Conservation (phyloP, 495 filamentous ascomycete genomes). For the Aspergillus panamensis region DNA sequence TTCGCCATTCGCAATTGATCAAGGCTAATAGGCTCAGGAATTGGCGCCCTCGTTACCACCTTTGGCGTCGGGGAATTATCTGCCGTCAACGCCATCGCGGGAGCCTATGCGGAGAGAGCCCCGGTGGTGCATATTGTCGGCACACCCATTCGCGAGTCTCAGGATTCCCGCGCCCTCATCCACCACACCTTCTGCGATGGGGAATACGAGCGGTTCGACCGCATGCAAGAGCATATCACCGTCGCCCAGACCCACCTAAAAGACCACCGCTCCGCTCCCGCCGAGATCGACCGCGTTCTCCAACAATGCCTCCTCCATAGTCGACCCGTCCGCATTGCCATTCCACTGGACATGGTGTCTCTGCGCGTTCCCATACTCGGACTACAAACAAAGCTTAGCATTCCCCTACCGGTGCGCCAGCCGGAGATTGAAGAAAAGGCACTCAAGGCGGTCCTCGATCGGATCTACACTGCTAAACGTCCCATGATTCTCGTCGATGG, state of each 20-base stretch:
- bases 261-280: slow-evolving; percentile 27
- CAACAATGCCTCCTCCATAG: slow-evolving; percentile 32
- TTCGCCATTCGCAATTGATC: neutral
- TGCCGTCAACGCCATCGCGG: slow-evolving; percentile 67
- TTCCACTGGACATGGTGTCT: slow-evolving; percentile 41
- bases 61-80: slow-evolving; percentile 79
- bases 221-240: slow-evolving; percentile 34
- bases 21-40: neutral
- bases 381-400: slow-evolving; percentile 3
- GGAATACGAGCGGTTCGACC: slow-evolving; percentile 30
- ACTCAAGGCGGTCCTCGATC: slow-evolving; percentile 16
- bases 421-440: slow-evolving; percentile 9
- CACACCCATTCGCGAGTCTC: slow-evolving; percentile 23
- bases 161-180: slow-evolving; percentile 27
- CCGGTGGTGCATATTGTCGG: slow-evolving; percentile 83
- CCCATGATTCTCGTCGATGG: slow-evolving; percentile 38
- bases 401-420: slow-evolving; percentile 1
- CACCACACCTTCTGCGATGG: slow-evolving; percentile 44
- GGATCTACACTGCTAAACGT: slow-evolving; percentile 25
- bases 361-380: slow-evolving; percentile 13
- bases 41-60: slow-evolving; percentile 63
- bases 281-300: slow-evolving; percentile 35
- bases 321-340: slow-evolving; percentile 38
- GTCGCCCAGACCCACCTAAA: slow-evolving; percentile 32
- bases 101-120: slow-evolving; percentile 68